A percentile compares a stretch with the other conserved stretches of the same genome.
phyloP scores from a whole-genome alignment of 208 protist genomes.

The Acanthamoeba healyi region DNA sequence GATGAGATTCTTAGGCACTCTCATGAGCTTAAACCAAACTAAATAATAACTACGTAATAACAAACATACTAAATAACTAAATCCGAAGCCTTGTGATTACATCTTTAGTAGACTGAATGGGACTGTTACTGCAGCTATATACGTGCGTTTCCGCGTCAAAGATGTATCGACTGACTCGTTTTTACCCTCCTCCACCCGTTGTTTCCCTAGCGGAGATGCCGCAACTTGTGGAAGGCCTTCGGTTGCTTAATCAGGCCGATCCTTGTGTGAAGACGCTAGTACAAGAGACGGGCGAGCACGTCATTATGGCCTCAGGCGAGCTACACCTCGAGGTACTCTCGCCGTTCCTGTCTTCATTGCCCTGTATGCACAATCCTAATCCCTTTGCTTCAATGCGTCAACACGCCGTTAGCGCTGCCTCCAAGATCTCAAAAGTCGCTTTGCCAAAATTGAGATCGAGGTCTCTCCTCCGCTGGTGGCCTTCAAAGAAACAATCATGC shows the following conservation, averaged over 20 bases:
- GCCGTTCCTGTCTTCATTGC: no score
- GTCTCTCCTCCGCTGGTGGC: constrained; percentile 89
- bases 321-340: constrained; percentile 95
- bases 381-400: not conserved
- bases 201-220: constrained; percentile 82
- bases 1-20: constrained; percentile 45
- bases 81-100: not conserved
- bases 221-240: constrained; percentile 92
- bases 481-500: constrained; percentile 92
- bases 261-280: constrained; percentile 95
- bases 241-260: constrained; percentile 96
- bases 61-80: not conserved
- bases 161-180: not conserved
- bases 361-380: no score
- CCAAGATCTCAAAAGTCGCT: constrained; percentile 93
- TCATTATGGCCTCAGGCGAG: constrained; percentile 96
- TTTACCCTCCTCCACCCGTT: not conserved
- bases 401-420: constrained; percentile 91
- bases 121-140: not conserved
- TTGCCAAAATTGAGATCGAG: constrained; percentile 83
- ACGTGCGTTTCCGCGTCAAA: not conserved
- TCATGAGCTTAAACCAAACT: constrained; percentile 42
- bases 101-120: constrained; percentile 70
- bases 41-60: constrained; percentile 56
- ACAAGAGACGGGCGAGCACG: constrained; percentile 96